Evolutionary conservation across 345 rosid genomes (phyloP).

Genomic region (Melaleuca quinquenervia): DNA sequence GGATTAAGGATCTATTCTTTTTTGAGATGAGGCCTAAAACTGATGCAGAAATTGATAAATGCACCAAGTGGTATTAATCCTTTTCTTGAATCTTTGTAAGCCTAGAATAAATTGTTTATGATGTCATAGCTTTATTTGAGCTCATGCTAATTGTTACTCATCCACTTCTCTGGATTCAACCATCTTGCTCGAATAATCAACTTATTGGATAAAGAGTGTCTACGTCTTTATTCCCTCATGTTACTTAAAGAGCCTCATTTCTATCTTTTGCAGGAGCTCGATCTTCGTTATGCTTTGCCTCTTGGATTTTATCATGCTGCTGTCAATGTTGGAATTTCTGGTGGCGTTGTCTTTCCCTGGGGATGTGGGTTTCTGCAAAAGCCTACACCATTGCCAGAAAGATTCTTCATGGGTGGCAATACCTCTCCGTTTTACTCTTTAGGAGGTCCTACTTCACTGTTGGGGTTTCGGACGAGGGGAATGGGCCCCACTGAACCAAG

Average conservation of each 20-base stretch:
- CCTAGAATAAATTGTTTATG: background rate
- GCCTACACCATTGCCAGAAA: conserved; percentile 68
- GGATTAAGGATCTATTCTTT: background rate
- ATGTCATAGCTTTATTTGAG: background rate
- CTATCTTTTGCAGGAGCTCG: conserved; percentile 49
- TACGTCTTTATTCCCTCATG: background rate
- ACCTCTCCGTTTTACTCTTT: conserved; percentile 63
- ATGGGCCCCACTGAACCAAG: conserved; percentile 74
- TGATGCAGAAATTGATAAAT: background rate
- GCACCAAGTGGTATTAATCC: background rate
- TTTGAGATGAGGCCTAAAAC: background rate
- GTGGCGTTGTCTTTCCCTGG: conserved; percentile 71
- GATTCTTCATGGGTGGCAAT: conserved; percentile 89
- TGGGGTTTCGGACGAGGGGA: conserved; percentile 83
- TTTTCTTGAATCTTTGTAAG: background rate
- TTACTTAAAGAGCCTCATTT: background rate
- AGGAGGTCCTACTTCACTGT: conserved; percentile 76
- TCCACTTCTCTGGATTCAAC: background rate
- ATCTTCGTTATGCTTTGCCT: conserved; percentile 75
- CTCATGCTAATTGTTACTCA: background rate
- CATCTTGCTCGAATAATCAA: background rate
- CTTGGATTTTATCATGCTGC: conserved; percentile 69
- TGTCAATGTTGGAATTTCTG: conserved; percentile 66
- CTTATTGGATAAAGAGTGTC: background rate
- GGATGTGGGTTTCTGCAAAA: conserved; percentile 47